A percentile compares a stretch with the other conserved stretches of the same genome.
Evolutionary conservation across 805 yeast species (phyloP).

Genomic region (Barnettozyma pratensis): DNA sequence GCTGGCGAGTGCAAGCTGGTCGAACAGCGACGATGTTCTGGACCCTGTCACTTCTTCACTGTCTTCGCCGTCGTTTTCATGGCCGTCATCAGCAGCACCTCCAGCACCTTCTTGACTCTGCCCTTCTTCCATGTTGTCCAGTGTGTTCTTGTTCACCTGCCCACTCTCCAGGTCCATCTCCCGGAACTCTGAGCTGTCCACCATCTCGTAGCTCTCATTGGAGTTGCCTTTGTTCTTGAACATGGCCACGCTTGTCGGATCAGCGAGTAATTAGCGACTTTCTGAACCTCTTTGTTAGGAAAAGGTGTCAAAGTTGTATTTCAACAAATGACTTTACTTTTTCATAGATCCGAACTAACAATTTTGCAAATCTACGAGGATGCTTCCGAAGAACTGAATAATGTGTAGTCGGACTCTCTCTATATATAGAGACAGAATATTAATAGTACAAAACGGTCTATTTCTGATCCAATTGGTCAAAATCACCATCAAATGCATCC

Average conservation of each 20-base stretch:
- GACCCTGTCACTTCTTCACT: background rate
- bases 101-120: too few species aligned
- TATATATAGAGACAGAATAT: background rate
- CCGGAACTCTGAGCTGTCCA: background rate
- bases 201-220: conserved; percentile 8
- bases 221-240: background rate
- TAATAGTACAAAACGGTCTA: background rate
- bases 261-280: too few species aligned
- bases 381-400: too few species aligned
- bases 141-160: background rate
- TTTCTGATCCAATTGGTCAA: conserved; percentile 23
- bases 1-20: conserved; percentile 1
- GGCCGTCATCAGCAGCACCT: background rate
- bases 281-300: background rate
- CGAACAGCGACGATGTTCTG: conserved; percentile 5
- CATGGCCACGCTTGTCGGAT: background rate
- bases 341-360: too few species aligned
- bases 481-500: conserved; percentile 54
- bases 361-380: too few species aligned
- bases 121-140: background rate
- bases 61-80: background rate
- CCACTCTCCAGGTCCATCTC: background rate
- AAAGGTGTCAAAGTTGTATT: too few species aligned
- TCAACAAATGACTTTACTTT: too few species aligned
- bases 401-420: too few species aligned